phyloP scores from a whole-genome alignment of 345 rosid species.

The Garcia nutans region DNA sequence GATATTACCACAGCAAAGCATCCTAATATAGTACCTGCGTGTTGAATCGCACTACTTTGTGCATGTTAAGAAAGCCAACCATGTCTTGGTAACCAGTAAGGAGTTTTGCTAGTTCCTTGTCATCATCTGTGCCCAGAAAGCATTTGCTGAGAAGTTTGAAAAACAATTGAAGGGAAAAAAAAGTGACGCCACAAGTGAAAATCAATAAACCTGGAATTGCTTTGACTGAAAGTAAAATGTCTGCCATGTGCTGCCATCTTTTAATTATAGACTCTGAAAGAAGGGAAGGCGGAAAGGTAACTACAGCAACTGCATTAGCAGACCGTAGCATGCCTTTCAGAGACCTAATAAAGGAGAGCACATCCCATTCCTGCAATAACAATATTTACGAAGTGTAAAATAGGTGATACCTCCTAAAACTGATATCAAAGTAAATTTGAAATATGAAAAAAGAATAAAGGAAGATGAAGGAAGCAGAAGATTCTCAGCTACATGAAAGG shows the following conservation, averaged over 20 bases:
- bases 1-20: neutral
- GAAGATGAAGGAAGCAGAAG: neutral
- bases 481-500: neutral
- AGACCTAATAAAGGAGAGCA: conserved; percentile 76
- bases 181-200: neutral
- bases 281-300: conserved; percentile 71
- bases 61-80: conserved; percentile 81
- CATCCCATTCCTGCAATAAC: conserved; percentile 69
- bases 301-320: conserved; percentile 76
- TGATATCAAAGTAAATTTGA: neutral
- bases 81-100: conserved; percentile 92
- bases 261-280: conserved; percentile 65
- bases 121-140: conserved; percentile 51
- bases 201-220: conserved; percentile 65
- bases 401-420: neutral
- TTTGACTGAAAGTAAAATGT: conserved; percentile 77
- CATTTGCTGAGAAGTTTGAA: conserved; percentile 17
- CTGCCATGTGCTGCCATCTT: conserved; percentile 90
- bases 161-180: conserved; percentile 2
- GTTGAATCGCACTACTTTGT: conserved; percentile 75
- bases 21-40: conserved; percentile 54
- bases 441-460: neutral
- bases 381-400: neutral
- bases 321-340: conserved; percentile 70
- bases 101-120: conserved; percentile 74